Base-by-base conservation (phyloP, 2,329 filamentous ascomycete species). In the Sodiomyces alkalinus region DNA sequence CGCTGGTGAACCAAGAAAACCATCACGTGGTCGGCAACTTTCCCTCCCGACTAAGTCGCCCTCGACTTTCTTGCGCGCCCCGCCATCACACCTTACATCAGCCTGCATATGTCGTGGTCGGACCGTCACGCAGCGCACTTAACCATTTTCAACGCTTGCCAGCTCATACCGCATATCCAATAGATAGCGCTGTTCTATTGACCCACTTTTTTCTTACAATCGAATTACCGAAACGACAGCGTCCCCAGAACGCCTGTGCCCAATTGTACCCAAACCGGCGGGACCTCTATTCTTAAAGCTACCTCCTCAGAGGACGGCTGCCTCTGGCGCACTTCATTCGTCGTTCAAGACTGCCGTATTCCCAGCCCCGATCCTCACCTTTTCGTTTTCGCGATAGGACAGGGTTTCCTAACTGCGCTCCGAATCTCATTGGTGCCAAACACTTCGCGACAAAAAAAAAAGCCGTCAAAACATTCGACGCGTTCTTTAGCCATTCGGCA, bases 111-210 rank as follows among this genome's bases (percentile, higher is more conserved):
- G 62, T 60, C 56, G 60, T 60, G 56, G 58, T 58, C 57, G 52
- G 56, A 58, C 56, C 56, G 58, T 57, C 59, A 55, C 60, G 55
- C 55, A 55, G 56, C 58, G 54, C 55, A 58, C 55, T 53, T 22
- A 58, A 56, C 53, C 39, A 53, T 62, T 53, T 55, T 58, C 53
- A 49, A 51, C 46, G 45, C 53, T 44, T 72, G 68, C 67, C 68
- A 73, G 60, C 68, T 61, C 68, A 72, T 66, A 57, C 64, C 27
- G 54, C 62, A 64, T 62, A 60, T 56, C 60, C 57, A 64, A 63
- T 66, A 62, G 57, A 64, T 64, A 63, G 57, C 55, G 53, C 49
- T 47, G 39, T 51, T 58, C 50, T n/a, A n/a, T n/a, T n/a, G n/a
- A n/a, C n/a, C n/a, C n/a, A n/a, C n/a, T n/a, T n/a, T n/a, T n/a